phyloP scores from a whole-genome alignment of 2,329 filamentous ascomycete genomes.

The Dothistroma septosporum region DNA sequence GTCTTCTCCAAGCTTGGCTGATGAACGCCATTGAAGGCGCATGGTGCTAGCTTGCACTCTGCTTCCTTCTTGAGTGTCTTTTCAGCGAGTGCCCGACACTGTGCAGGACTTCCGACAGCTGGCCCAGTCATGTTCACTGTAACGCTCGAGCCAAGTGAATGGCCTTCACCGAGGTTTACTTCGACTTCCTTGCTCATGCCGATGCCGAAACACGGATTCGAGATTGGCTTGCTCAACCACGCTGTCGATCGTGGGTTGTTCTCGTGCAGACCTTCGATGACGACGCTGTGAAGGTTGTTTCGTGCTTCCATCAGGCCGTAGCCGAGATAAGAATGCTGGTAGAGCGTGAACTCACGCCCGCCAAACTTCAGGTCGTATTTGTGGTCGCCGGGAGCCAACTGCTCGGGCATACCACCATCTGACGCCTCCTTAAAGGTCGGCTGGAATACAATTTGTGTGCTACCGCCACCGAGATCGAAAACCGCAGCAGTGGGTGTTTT shows the following conservation, averaged over 20 bases:
- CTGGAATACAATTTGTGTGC: slow-evolving; percentile 97
- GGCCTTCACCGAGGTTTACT: slow-evolving; percentile 63
- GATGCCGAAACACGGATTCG: slow-evolving; percentile 82
- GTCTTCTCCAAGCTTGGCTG: slow-evolving; percentile 91
- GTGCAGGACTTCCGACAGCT: slow-evolving; percentile 66
- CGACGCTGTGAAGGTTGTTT: slow-evolving; percentile 71
- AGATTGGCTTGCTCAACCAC: slow-evolving; percentile 68
- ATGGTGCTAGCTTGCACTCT: slow-evolving; percentile 78
- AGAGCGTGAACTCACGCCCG: slow-evolving; percentile 83
- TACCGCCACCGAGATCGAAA: slow-evolving; percentile 91
- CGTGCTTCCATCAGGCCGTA: slow-evolving; percentile 96
- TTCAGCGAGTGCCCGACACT: slow-evolving; percentile 87
- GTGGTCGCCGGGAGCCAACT: slow-evolving; percentile 84
- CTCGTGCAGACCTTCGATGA: slow-evolving; percentile 68
- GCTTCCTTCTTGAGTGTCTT: slow-evolving; percentile 85
- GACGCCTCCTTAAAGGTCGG: slow-evolving; percentile 76
- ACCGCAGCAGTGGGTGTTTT: slow-evolving; percentile 86
- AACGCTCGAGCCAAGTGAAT: slow-evolving; percentile 60
- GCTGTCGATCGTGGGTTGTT: slow-evolving; percentile 53
- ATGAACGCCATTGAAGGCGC: slow-evolving; percentile 96
- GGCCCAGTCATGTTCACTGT: slow-evolving; percentile 88
- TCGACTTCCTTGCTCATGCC: slow-evolving; percentile 71
- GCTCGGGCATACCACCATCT: slow-evolving; percentile 76
- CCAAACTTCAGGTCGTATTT: slow-evolving; percentile 91
- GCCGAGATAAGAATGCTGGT: slow-evolving; percentile 96